These are phyloP conservation scores for Yamadazyma sp. DNA, from an alignment of 1,139 yeast genomes.

Conservation along the genomic window DNA sequence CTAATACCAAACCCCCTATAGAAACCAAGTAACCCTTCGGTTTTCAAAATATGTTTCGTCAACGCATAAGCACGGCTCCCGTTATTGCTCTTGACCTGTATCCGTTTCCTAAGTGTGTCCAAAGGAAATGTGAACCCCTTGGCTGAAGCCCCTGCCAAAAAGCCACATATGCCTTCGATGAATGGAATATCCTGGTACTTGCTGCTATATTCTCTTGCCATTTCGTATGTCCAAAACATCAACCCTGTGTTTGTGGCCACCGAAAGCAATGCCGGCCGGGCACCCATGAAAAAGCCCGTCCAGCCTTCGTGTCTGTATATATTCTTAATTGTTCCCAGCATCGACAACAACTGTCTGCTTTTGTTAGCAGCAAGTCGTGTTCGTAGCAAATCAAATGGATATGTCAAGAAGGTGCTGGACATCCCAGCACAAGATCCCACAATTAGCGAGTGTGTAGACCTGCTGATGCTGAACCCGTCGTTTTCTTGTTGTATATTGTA, in stretches of 20 bases:
- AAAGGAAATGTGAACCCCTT: constrained; percentile 81
- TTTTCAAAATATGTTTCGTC: constrained; percentile 35
- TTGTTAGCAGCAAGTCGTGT: constrained; percentile 75
- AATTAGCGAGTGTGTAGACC: constrained; percentile 51
- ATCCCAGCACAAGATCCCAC: constrained; percentile 82
- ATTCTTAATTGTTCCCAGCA: constrained; percentile 38
- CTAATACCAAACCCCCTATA: constrained; percentile 76
- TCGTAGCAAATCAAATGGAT: constrained; percentile 85
- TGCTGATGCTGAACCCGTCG: constrained; percentile 25
- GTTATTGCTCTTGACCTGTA: constrained; percentile 51
- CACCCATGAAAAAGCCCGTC: constrained; percentile 62
- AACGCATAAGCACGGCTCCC: constrained; percentile 18
- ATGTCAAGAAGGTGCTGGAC: constrained; percentile 68
- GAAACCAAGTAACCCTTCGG: constrained; percentile 66
- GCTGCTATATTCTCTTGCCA: constrained; percentile 33
- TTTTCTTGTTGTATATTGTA: constrained; percentile 25
- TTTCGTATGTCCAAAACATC: constrained; percentile 68
- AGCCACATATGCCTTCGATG: constrained; percentile 68
- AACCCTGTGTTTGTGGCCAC: constrained; percentile 67
- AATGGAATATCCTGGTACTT: constrained; percentile 35
- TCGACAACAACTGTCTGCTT: constrained; percentile 42
- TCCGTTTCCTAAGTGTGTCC: constrained; percentile 77
- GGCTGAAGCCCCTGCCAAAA: constrained; percentile 72
- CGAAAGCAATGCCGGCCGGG: constrained; percentile 60
- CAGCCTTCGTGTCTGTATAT: constrained; percentile 53